These are phyloP conservation scores for Penicillium hesseltinei DNA, from an alignment of 2,329 filamentous ascomycete species.

Conservation along the genomic window DNA sequence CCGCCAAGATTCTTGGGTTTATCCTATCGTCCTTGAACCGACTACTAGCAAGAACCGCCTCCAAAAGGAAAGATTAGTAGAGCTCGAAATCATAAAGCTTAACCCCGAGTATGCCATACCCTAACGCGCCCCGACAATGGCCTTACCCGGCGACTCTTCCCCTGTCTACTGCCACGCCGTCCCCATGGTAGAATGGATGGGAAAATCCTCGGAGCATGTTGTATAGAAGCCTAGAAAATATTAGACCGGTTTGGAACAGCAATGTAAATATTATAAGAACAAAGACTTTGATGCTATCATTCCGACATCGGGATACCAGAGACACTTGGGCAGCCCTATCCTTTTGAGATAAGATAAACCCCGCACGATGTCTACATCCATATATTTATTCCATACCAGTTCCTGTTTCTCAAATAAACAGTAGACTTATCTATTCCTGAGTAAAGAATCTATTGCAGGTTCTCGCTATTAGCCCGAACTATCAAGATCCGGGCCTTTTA, in stretches of 20 bases:
- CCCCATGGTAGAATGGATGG: not conserved
- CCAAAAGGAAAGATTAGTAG: not conserved
- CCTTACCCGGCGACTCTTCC: not conserved
- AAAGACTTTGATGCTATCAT: not conserved
- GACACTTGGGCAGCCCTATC: conserved; percentile 8
- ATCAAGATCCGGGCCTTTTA: not conserved
- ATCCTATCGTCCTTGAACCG: not conserved
- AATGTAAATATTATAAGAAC: not conserved
- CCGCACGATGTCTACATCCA: conserved; percentile 11
- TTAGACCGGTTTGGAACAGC: not conserved
- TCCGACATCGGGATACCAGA: not conserved
- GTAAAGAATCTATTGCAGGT: not conserved
- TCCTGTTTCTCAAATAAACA: not conserved
- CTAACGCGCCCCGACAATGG: not conserved
- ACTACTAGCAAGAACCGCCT: not conserved
- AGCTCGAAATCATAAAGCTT: not conserved
- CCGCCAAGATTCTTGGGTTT: not conserved
- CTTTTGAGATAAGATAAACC: conserved; percentile 18
- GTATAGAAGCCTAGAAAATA: not conserved
- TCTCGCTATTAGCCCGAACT: not conserved
- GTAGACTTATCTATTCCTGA: too few relatives aligned
- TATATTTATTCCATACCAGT: not conserved
- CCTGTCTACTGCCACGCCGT: not conserved
- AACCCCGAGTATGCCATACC: not conserved
- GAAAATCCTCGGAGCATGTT: not conserved